Evolutionary conservation across 192 early-diverging fungal species (phyloP).

Genomic region (Entomortierella beljakovae): DNA sequence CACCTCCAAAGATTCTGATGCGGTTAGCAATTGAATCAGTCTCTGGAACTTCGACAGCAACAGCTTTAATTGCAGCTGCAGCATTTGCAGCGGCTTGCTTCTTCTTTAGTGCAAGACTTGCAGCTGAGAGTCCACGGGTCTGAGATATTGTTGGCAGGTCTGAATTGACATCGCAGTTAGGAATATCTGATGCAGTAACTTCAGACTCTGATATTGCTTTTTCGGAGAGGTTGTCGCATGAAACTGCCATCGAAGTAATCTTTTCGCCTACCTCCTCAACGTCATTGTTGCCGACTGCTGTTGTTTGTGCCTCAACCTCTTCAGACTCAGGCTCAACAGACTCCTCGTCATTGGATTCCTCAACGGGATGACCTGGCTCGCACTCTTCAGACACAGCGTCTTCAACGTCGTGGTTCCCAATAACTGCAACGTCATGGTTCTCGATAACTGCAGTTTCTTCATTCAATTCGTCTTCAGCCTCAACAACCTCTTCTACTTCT

Average conservation of each 20-base stretch:
- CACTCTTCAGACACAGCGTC: too few species aligned
- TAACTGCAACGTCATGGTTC: too few species aligned
- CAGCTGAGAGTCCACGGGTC: slow-evolving; percentile 22
- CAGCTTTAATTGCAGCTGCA: slow-evolving; percentile 15
- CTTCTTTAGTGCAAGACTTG: slow-evolving; percentile 37
- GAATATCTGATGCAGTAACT: slow-evolving; percentile 16
- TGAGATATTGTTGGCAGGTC: slow-evolving; percentile 4
- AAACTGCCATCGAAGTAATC: not conserved
- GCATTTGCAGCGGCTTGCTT: slow-evolving; percentile 41
- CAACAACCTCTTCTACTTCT: not conserved
- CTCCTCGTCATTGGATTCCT: too few species aligned
- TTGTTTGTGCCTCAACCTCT: not conserved
- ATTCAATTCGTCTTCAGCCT: not conserved
- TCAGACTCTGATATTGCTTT: not conserved
- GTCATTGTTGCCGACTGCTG: not conserved
- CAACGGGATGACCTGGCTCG: not conserved
- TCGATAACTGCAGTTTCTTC: too few species aligned
- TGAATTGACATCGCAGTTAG: slow-evolving; percentile 6
- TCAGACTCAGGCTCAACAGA: not conserved
- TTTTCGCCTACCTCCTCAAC: not conserved
- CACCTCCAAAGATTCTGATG: slow-evolving; percentile 49
- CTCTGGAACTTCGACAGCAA: slow-evolving; percentile 33
- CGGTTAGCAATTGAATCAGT: slow-evolving; percentile 38
- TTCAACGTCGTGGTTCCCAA: not conserved
- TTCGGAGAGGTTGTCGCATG: not conserved